Evolutionary conservation across 1,284 basidiomycete genomes (phyloP).

Genomic region (Trametes polyzona): DNA sequence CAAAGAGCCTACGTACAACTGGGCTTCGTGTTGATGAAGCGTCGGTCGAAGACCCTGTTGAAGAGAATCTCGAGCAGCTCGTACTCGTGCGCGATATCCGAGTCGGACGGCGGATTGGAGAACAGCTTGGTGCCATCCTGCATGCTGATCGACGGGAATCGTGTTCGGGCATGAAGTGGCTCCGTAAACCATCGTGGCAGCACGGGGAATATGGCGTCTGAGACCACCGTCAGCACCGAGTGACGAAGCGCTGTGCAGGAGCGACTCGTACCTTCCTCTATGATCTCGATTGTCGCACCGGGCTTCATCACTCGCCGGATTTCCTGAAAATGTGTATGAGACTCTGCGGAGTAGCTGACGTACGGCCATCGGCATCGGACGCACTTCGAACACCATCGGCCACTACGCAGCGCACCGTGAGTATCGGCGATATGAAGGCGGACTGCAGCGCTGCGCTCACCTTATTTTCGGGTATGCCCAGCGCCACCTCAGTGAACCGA

Average conservation of each 20-base stretch:
- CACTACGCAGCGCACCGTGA: conserved; percentile 46
- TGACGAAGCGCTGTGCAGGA: not conserved
- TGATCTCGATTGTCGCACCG: conserved; percentile 66
- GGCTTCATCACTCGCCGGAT: conserved; percentile 66
- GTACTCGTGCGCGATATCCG: conserved; percentile 35
- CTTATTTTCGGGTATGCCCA: conserved; percentile 75
- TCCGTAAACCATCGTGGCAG: conserved; percentile 40
- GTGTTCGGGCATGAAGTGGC: conserved; percentile 32
- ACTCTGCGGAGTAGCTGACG: not conserved
- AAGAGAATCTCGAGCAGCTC: conserved; percentile 37
- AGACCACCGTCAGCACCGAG: not conserved
- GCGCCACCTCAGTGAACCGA: conserved; percentile 62
- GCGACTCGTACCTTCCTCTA: conserved; percentile 60
- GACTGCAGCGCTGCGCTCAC: conserved; percentile 36
- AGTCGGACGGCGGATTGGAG: conserved; percentile 5
- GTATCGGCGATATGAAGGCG: not conserved
- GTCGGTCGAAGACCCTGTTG: conserved; percentile 36
- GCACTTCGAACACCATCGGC: conserved; percentile 70
- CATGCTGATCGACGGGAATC: conserved; percentile 24
- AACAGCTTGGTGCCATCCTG: conserved; percentile 27
- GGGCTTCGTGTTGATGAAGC: conserved; percentile 39
- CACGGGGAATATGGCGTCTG: conserved; percentile 39
- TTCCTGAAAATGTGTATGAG: conserved; percentile 49
- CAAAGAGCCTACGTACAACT: conserved; percentile 29
- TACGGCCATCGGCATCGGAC: conserved; percentile 25